A percentile compares a stretch with the other conserved stretches of the same genome.
phyloP scores from a whole-genome alignment of 371 early-diverging fungal species.

The Funneliformis caledonium region DNA sequence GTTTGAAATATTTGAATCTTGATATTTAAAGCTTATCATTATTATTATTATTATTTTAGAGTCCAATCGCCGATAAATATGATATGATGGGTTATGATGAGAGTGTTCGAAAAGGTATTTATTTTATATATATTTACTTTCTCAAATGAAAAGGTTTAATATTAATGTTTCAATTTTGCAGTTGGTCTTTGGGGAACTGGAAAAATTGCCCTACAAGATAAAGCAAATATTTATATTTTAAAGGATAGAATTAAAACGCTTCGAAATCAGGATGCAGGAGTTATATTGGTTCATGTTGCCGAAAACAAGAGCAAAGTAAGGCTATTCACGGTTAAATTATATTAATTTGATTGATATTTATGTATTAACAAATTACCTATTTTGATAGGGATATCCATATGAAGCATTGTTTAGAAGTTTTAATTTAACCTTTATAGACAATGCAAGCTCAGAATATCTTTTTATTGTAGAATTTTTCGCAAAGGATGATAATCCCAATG shows the following conservation, averaged over 20 bases:
- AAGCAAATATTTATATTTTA: conserved; percentile 76
- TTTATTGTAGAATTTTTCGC: conserved; percentile 89
- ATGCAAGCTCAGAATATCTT: conserved; percentile 89
- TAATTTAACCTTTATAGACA: conserved; percentile 86
- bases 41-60: conserved; percentile 50
- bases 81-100: conserved; percentile 90
- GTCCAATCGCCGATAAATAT: conserved; percentile 73
- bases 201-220: conserved; percentile 65
- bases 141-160: not conserved
- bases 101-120: conserved; percentile 58
- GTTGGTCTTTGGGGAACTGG: conserved; percentile 66
- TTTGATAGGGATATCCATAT: conserved; percentile 66
- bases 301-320: conserved; percentile 73
- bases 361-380: not conserved
- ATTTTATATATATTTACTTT: not conserved
- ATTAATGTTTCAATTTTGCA: conserved; percentile 10
- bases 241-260: conserved; percentile 75
- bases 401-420: conserved; percentile 85
- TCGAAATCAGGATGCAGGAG: conserved; percentile 72
- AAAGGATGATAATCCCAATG: conserved; percentile 54
- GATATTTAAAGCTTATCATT: not conserved
- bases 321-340: not conserved
- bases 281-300: conserved; percentile 81
- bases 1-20: not conserved
- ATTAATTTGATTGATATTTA: not conserved